Evolutionary conservation across 176 grass and related monocot genomes (phyloP), one percentile per base, ranked within the genome.

Genomic region (Oryza punctata): DNA sequence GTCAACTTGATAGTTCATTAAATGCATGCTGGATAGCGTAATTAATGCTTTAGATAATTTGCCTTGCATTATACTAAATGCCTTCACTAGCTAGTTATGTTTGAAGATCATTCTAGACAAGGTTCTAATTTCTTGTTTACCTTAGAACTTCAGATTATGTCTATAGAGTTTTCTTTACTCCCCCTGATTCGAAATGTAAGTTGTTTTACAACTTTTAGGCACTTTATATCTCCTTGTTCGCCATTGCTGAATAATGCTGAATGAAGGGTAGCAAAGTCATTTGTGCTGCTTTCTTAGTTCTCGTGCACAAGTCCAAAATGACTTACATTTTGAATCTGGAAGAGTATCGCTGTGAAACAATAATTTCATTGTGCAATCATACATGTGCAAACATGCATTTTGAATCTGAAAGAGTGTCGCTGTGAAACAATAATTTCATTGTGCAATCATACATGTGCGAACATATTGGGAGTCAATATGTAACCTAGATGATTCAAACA

Each of bases 301-400:
- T 47, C 13, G 47, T 50, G 15, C 47, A 50, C 12, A 50, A 50
- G 47, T 16, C 47, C 47, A 50, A 50, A 46, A 50, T 50, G 3
- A 50, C 47, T 16, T 50, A 50, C 47, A 16, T 50, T 50, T 50
- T 15, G 2, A 50, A 50, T 50, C 47, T 12, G 43, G 13, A 50
- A 11, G 47, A 50, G 14, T 16, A 50, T 50, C 3, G 11, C n/a
- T 78, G 19, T 78, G 6, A 5, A 72, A 67, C 59, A 16, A 54
- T 85, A 27, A 72, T 21, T 52, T 69, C 64, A 24, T 72, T 76
- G 13, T 27, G 26, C 25, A 47, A 63, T 63, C 49, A 82, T 41
- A n/a, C n/a, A 46, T 76, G 47, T 61, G 49, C 67, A 87, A 79
- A 74, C n/a, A n/a, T n/a, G n/a, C 47, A 16, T 50, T 50, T 50